These are phyloP conservation scores for Zygosaccharomyces rouxii DNA, from an alignment of 805 yeast genomes.

Conservation along the genomic window DNA sequence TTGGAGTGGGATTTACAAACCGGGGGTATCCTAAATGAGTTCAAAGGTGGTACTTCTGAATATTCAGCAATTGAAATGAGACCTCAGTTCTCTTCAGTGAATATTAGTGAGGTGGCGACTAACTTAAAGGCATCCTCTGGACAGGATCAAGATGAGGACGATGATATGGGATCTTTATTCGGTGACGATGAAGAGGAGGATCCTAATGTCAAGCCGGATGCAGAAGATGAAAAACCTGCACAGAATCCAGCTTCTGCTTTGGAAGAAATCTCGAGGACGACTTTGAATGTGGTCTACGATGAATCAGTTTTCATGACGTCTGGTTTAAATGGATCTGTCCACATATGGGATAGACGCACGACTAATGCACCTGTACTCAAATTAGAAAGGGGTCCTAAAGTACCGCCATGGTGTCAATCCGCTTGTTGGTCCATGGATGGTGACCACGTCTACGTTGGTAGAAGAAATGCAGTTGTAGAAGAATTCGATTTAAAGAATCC, in stretches of 20 bases:
- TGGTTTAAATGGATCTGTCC: slow-evolving; percentile 74
- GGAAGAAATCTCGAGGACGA: slow-evolving; percentile 25
- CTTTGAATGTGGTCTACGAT: slow-evolving; percentile 33
- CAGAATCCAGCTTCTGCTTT: slow-evolving; percentile 2
- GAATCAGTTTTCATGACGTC: slow-evolving; percentile 67
- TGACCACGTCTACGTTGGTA: slow-evolving; percentile 70
- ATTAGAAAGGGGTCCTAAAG: slow-evolving; percentile 51
- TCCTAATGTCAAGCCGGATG: slow-evolving; percentile 11
- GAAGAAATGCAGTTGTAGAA: slow-evolving; percentile 85
- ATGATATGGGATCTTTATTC: slow-evolving; percentile 52
- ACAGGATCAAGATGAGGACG: slow-evolving; percentile 35
- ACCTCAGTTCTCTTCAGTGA: slow-evolving; percentile 49
- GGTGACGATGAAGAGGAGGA: slow-evolving; percentile 48
- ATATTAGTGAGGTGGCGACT: slow-evolving; percentile 31
- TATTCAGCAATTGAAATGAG: slow-evolving; percentile 70
- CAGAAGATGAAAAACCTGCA: slow-evolving; percentile 10
- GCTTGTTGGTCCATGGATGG: slow-evolving; percentile 89
- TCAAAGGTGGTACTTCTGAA: slow-evolving; percentile 65
- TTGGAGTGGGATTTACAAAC: slow-evolving; percentile 82
- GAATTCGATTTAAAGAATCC: slow-evolving; percentile 60
- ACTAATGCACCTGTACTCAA: slow-evolving; percentile 40
- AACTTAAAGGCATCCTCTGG: slow-evolving; percentile 21
- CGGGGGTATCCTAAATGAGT: slow-evolving; percentile 51
- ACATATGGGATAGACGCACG: slow-evolving; percentile 76
- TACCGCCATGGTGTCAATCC: slow-evolving; percentile 94